phyloP scores from a whole-genome alignment of 345 rosid species.

The Bruguiera parviflora region DNA sequence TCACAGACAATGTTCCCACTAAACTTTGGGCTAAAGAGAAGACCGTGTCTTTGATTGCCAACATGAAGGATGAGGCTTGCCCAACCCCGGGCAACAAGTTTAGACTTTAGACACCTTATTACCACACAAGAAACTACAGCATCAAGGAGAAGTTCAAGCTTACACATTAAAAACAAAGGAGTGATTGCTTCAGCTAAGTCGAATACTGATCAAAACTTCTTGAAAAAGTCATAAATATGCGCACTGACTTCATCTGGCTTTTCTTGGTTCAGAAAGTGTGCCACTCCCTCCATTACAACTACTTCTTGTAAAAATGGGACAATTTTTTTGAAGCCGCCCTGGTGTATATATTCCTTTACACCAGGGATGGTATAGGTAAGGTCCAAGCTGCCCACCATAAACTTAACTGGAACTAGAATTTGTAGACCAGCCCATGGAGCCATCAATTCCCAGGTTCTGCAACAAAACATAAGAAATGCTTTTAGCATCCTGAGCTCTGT shows the following conservation, averaged over 20 bases:
- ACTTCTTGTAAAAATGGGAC: slow-evolving; percentile 9
- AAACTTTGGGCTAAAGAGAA: no score
- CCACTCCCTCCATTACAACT: slow-evolving; percentile 9
- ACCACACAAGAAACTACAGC: no score
- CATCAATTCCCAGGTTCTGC: slow-evolving; percentile 9
- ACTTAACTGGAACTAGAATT: neutral
- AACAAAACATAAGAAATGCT: neutral
- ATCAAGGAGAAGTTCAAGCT: no score
- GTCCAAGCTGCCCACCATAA: slow-evolving; percentile 4
- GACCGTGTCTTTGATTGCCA: no score
- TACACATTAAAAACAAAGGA: no score
- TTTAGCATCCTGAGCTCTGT: neutral
- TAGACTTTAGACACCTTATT: neutral
- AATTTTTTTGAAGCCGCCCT: slow-evolving; percentile 1
- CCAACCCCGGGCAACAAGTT: neutral
- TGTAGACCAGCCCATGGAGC: slow-evolving; percentile 5
- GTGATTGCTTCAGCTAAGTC: neutral
- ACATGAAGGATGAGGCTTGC: neutral
- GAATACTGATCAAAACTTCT: neutral
- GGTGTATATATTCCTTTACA: slow-evolving; percentile 3
- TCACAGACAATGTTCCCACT: no score
- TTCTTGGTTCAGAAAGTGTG: slow-evolving; percentile 9
- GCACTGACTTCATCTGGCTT: slow-evolving; percentile 6
- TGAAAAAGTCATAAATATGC: neutral
- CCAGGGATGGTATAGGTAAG: neutral